Base-by-base conservation (phyloP, 768 basidiomycete genomes). In the Mycena polygramma region DNA sequence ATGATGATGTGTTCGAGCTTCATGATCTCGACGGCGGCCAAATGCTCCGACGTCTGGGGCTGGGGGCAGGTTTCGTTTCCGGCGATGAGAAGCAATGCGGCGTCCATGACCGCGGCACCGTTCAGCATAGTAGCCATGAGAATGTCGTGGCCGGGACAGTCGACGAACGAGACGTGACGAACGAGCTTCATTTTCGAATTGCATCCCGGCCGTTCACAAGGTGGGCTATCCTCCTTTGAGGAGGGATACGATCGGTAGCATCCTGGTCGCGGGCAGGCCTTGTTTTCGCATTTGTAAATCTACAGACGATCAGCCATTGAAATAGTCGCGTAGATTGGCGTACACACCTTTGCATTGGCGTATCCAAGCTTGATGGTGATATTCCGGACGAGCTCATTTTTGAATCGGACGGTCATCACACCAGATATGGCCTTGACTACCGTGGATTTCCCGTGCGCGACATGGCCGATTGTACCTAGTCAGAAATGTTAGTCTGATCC, bases 61-160 rank as follows among this genome's bases (percentile, higher is more conserved):
- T 99, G 98, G 2, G 97, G 98, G 81, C 98, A 99, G 4, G 96
- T 95, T 86, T 99, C 98, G 83, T 99, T 99, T 36, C 94, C 98
- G 24, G 98, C 98, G 68, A 99, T 90, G 63, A 99, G 91, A 1
- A 99, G 88, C 0, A 99, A 85, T 7, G 98, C 98, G 63, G 97
- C 98, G 82, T 99, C 97, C 98, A 99, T 99, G 86, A 99, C 97
- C 13, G 98, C 98, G 49, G 98, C 98, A 81, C 97, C 98, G 88
- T 99, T 99, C 75, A 99, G 86, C 98, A 99, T 99, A 73, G 97
- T 99, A 59, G 98, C 98, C 98, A 99, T 99, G 81, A 99, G 91
- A 91, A 99, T 99, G 82, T 98, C 96, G 89, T 97, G 97, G 71
- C 97, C 95, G 1, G 94, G 95, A 75, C 93, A 96, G 81, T 99